Conservation (phyloP, 371 early-diverging fungal species). For the Mucor saturninus region DNA sequence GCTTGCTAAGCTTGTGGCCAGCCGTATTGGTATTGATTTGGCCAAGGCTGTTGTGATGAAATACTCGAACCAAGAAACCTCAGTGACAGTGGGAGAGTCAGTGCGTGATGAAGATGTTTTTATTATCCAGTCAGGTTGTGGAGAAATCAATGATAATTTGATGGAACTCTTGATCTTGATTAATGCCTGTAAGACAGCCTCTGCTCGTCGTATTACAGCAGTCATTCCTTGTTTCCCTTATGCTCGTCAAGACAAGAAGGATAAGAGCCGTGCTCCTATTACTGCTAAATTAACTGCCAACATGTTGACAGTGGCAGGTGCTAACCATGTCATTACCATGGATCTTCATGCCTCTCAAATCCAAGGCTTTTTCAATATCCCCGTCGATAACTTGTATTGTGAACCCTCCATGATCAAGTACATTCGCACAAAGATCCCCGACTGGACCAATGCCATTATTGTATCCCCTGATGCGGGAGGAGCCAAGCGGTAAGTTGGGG, state of each 20-base stretch:
- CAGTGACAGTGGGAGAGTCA: conserved; percentile 96
- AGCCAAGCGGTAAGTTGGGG: conserved; percentile 83
- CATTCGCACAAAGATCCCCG: conserved; percentile 83
- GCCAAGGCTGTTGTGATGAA: conserved; percentile 92
- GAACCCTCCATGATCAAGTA: conserved; percentile 94
- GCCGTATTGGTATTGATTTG: conserved; percentile 86
- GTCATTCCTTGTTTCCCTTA: conserved; percentile 98
- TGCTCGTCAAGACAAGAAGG: conserved; percentile 96
- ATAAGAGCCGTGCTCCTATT: conserved; percentile 92
- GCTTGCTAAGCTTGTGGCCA: conserved; percentile 87
- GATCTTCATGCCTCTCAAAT: conserved; percentile 97
- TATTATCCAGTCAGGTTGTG: conserved; percentile 89
- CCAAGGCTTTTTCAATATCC: conserved; percentile 98
- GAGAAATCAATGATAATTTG: conserved; percentile 92
- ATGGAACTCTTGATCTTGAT: conserved; percentile 98
- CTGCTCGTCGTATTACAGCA: conserved; percentile 93
- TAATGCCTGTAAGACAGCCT: conserved; percentile 95
- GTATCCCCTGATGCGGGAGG: conserved; percentile 98
- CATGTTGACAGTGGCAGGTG: conserved; percentile 94
- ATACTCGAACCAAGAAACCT: conserved; percentile 97
- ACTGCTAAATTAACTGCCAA: conserved; percentile 94
- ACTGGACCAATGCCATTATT: conserved; percentile 87
- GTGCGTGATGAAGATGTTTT: conserved; percentile 93
- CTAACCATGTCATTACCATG: conserved; percentile 98
- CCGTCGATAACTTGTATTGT: conserved; percentile 95